Evolutionary conservation across 192 early-diverging fungal species (phyloP), one percentile per base, ranked within the genome.

Genomic region (Coemansia sp.): DNA sequence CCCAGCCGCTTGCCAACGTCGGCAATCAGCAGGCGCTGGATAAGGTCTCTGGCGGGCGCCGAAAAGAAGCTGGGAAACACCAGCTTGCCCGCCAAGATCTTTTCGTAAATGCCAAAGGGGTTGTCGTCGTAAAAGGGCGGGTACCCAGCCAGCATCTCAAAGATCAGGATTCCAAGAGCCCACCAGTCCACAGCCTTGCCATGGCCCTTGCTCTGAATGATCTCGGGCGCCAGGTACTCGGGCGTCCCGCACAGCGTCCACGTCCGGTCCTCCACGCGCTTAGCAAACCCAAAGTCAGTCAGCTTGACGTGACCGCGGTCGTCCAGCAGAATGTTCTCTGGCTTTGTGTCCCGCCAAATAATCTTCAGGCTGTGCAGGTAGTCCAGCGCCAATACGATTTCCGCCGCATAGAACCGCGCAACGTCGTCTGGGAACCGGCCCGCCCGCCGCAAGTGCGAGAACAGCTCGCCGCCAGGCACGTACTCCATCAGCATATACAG

Each of bases 241-340:
- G 97, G 97, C 10, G 97, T 99, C 13, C 97, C 97, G 78, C 97
- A 98, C 68, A 98, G 96, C 0, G 96, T 97, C 78, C 92, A 90
- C 36, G 97, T 98, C 34, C 90, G 94, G 69, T 93, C 94, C 92
- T 96, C 98, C 73, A 96, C 94, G 46, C 95, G 85, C 79, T 97
- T 96, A 84, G 92, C 95, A 69, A 97, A 86, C 3, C 96, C 97
- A 83, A 96, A 95, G 84, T 99, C 97, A 67, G 93, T 94, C 27
- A 98, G 88, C 2, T 93, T 92, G 78, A 97, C 96, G 78, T 99
- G 96, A 44, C 96, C 97, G 38, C 90, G 91, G 81, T 91, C 93
- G 86, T 97, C 97, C 31, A 98, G 81, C 31, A 97, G 83, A 58
- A 97, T 95, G 81, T 97, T 99, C 74, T 98, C 95, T 18, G 95